Evolutionary conservation across 108 stramenopile genomes (phyloP), one percentile per base, ranked within the genome.

Genomic region (Chaetoceros muelleri): DNA sequence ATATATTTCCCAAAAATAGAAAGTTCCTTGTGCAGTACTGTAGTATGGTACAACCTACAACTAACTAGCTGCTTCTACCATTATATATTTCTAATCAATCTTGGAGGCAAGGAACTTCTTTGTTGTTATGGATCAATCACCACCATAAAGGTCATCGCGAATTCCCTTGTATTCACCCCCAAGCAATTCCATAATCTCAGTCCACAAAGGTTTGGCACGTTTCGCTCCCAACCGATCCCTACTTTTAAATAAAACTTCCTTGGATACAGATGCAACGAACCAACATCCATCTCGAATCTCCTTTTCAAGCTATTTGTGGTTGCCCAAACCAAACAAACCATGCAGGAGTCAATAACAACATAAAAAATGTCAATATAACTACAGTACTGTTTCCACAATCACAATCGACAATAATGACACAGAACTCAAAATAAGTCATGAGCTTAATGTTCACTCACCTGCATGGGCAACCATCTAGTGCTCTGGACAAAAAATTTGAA

Each of bases 401-500:
- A 48, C 30, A 22, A 23, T 45, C 21, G 10, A 62, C 2, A 2
- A 27, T 40, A 30, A 62, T 17, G 24, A 28, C 45, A 48, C 16
- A 48, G 2, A 26, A 52, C 58, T 48, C 46, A n/a, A n/a, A n/a
- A n/a, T n/a, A n/a, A n/a, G n/a, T n/a, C n/a, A n/a, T n/a, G n/a
- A n/a, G n/a, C n/a, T n/a, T n/a, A n/a, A n/a, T n/a, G n/a, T n/a
- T n/a, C n/a, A n/a, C n/a, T 40, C 13, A 67, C 53, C 62, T 72
- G 71, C 26, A 54, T 40, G 8, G 77, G 73, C 5, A 74, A 31
- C 80, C 82, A 90, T 52, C 74, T 64, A 0, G 88, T 90, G 46
- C 60, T 69, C 55, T 86, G 84, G 28, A 90, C 82, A 60, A 85
- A 90, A 44, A 90, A 90, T 67, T 90, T 90, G 54, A 90, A 90